Conservation (phyloP, 306 rosid species). For the Astragalus glycyphyllos region DNA sequence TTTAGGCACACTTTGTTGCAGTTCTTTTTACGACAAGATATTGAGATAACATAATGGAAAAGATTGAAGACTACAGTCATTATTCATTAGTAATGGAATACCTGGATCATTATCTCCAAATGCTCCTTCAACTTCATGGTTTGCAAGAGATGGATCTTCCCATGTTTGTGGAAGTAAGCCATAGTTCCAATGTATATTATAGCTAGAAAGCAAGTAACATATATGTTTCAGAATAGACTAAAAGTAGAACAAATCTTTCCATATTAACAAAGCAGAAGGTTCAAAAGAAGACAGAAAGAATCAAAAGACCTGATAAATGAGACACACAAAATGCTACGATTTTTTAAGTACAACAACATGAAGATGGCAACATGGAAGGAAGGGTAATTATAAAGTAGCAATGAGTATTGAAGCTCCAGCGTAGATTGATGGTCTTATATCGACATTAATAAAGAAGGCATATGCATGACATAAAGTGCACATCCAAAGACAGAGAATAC, state of each 20-base stretch:
- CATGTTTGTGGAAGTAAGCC: slow-evolving; percentile 98
- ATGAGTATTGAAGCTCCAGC: slow-evolving; percentile 7
- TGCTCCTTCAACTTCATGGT: slow-evolving; percentile 90
- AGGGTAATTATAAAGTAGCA: neutral
- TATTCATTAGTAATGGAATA: slow-evolving; percentile 32
- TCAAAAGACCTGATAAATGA: slow-evolving; percentile 25
- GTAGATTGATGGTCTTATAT: slow-evolving; percentile 27
- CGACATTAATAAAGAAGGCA: slow-evolving; percentile 21
- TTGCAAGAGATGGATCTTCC: slow-evolving; percentile 93
- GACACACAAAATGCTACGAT: slow-evolving; percentile 7
- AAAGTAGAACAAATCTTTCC: slow-evolving; percentile 25
- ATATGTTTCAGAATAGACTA: slow-evolving; percentile 32
- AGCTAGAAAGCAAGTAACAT: slow-evolving; percentile 52
- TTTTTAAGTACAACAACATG: slow-evolving; percentile 15
- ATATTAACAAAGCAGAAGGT: slow-evolving; percentile 28
- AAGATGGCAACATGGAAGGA: slow-evolving; percentile 19
- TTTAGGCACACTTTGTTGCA: slow-evolving; percentile 5
- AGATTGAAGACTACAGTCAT: slow-evolving; percentile 24
- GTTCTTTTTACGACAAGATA: slow-evolving; percentile 4
- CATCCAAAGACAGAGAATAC: slow-evolving; percentile 31
- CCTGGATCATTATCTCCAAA: slow-evolving; percentile 97
- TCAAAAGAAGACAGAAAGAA: slow-evolving; percentile 20
- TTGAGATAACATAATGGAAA: neutral
- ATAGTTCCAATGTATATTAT: slow-evolving; percentile 92
- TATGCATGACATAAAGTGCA: neutral